Percentiles rank a stretch among this genome's conserved stretches.
These are phyloP conservation scores for Chlamydomonas eustigma DNA, from an alignment of 139 green algal species.

Conservation along the genomic window DNA sequence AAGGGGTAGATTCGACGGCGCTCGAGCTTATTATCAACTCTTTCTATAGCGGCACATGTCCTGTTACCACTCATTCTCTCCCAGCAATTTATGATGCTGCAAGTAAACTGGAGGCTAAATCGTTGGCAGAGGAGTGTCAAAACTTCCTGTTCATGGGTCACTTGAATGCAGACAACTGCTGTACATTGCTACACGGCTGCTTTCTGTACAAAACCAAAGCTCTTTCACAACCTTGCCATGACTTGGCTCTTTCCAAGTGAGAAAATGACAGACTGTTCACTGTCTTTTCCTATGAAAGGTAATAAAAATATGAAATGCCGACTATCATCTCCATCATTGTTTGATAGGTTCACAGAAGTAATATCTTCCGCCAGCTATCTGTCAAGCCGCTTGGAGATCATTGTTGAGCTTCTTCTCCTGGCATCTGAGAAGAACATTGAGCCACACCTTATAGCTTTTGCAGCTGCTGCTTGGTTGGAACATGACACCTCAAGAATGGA, in stretches of 20 bases:
- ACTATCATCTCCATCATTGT: neutral
- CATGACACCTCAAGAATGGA: neutral
- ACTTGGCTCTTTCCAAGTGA: neutral
- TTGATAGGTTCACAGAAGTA: neutral
- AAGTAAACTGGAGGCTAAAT: slow-evolving; percentile 2
- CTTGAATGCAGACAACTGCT: neutral
- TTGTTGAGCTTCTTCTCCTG: neutral
- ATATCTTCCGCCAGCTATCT: neutral
- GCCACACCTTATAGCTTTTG: neutral
- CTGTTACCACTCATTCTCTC: neutral
- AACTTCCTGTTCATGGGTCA: neutral
- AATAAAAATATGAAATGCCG: too few species aligned
- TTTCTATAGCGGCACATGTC: slow-evolving; percentile 12
- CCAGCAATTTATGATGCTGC: neutral
- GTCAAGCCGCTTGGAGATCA: neutral
- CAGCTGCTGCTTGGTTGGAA: neutral
- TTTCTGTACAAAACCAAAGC: neutral
- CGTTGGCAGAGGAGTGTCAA: neutral
- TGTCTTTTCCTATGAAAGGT: neutral
- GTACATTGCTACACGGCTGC: neutral
- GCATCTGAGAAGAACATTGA: neutral
- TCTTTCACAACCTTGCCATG: neutral
- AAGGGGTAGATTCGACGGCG: slow-evolving; percentile 37
- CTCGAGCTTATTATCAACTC: slow-evolving; percentile 30
- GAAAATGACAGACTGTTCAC: neutral